Evolutionary conservation across 1,139 yeast species (phyloP), one percentile per base, ranked within the genome.

Genomic region (Taiozyma onychis): DNA sequence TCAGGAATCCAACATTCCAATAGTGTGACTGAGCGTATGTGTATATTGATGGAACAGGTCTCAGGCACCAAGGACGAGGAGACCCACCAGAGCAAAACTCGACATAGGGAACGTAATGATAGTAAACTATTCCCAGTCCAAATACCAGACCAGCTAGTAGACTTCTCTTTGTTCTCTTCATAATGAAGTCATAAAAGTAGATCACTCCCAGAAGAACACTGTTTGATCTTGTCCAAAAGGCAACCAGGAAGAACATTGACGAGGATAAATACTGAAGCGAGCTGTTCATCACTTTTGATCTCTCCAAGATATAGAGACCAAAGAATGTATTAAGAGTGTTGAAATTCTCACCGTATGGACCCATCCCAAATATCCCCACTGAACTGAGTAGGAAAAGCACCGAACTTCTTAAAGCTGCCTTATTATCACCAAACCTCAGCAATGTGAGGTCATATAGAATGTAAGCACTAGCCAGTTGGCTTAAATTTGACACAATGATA

Each of bases 1-100:
- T 73, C 47, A 93, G 67, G 50, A 91, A 81, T 0, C 99, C 99
- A 45, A 75, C 77, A 58, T 81, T 78, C 99, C 99, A 93, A 66
- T 93, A 91, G 56, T 82, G 75, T 3, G 69, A 54, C 66, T 93
- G 99, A 8, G 95, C 88, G 65, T 75, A 88, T n/a, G 78, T 68
- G 61, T 85, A 84, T 39, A 93, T 72, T 35, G 87, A 77, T 4
- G 90, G 89, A 0, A 85, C 45, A 13, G 55, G 63, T 24, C 66
- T 56, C 16, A 64, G 57, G 65, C 99, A 93, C 98, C 98, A 93
- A 54, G 57, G 55, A 39, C 56, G 51, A 2, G 45, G 34, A 6
- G 26, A 3, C 3, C 41, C 18, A 14, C 13, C 48, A 7, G 26
- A 35, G 64, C 99, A 93, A 59, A 80, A 86, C 26, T 62, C 59